Conservation (phyloP, 1,284 basidiomycete species). For the Ganoderma meredithae region DNA sequence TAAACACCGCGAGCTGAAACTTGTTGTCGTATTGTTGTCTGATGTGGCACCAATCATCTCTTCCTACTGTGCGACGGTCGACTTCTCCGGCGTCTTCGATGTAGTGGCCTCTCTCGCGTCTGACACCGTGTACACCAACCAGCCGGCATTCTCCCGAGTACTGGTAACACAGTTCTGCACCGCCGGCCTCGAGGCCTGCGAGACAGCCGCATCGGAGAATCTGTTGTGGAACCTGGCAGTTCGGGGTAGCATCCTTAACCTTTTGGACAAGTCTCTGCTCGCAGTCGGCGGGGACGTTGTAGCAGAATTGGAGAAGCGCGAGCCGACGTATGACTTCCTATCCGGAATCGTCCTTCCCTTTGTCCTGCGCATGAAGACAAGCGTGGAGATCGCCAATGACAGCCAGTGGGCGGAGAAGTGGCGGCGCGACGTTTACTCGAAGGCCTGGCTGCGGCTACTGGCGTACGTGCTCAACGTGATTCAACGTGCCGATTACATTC, state of each 20-base stretch:
- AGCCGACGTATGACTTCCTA: constrained; percentile 64
- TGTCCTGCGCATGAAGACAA: constrained; percentile 60
- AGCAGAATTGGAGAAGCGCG: constrained; percentile 61
- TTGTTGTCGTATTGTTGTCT: constrained; percentile 60
- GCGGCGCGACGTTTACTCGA: constrained; percentile 53
- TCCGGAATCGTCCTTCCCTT: constrained; percentile 70
- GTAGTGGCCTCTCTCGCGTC: constrained; percentile 57
- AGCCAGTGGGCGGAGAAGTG: constrained; percentile 52
- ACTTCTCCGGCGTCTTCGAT: constrained; percentile 71
- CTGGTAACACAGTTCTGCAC: constrained; percentile 67
- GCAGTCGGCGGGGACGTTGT: constrained; percentile 65
- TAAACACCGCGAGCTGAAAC: constrained; percentile 52
- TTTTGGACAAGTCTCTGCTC: constrained; percentile 61
- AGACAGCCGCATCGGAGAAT: constrained; percentile 60
- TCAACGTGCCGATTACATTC: constrained; percentile 38
- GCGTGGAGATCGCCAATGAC: constrained; percentile 51
- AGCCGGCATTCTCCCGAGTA: constrained; percentile 58
- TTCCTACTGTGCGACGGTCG: constrained; percentile 57
- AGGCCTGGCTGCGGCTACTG: constrained; percentile 72
- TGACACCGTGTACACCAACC: constrained; percentile 57
- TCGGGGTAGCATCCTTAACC: constrained; percentile 56
- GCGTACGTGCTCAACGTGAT: constrained; percentile 63
- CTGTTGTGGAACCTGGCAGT: constrained; percentile 57
- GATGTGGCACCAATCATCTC: constrained; percentile 67
- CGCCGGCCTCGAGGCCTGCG: constrained; percentile 64